These are phyloP conservation scores for Cicer judaicum DNA, from an alignment of 306 rosid genomes.

Conservation along the genomic window DNA sequence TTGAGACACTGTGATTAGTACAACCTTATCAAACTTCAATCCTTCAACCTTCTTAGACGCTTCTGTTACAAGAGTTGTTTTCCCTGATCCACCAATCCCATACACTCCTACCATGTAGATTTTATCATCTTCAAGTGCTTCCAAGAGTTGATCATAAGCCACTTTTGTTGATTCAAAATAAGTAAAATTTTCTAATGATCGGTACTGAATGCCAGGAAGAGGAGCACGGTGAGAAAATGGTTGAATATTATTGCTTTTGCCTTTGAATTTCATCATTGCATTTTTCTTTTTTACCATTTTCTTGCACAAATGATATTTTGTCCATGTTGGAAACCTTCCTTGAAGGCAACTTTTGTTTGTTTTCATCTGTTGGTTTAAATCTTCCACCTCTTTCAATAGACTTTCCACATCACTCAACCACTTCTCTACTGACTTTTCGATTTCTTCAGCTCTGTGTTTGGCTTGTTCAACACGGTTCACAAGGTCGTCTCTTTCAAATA, in stretches of 20 bases:
- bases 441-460: constrained; percentile 9
- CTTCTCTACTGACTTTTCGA: constrained; percentile 4
- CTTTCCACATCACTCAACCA: constrained; percentile 32
- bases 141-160: constrained; percentile 8
- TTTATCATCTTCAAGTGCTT: constrained; percentile 32
- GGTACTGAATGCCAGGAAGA: constrained; percentile 8
- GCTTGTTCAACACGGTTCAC: constrained; percentile 11
- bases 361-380: not conserved
- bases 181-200: not conserved
- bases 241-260: not conserved
- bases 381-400: constrained; percentile 3
- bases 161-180: constrained; percentile 38
- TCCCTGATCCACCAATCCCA: constrained; percentile 44
- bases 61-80: constrained; percentile 36
- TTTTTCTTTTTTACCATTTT: constrained; percentile 18
- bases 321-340: constrained; percentile 31
- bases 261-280: constrained; percentile 3
- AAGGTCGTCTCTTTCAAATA: not conserved
- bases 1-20: constrained; percentile 26
- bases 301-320: constrained; percentile 32
- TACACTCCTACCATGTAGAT: constrained; percentile 29
- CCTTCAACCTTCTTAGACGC: constrained; percentile 21
- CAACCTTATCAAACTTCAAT: not conserved
- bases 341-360: constrained; percentile 22
- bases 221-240: constrained; percentile 28